Conservation (phyloP, 306 rosid species). For the Macrotyloma uniflorum region DNA sequence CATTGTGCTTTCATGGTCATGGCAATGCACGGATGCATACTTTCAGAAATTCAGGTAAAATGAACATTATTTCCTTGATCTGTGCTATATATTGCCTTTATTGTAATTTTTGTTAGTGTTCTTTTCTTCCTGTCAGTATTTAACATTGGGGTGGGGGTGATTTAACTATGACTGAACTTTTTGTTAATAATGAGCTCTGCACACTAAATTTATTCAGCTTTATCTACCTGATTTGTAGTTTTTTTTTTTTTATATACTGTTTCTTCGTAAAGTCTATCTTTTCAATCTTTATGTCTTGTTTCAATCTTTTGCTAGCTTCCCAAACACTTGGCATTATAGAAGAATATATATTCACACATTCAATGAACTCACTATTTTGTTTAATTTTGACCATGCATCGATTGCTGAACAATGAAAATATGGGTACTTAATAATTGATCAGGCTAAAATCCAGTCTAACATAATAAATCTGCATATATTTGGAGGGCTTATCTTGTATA, state of each 20-base stretch:
- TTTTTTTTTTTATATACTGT: neutral
- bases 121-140: neutral
- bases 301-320: neutral
- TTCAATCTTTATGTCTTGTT: neutral
- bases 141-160: neutral
- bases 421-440: neutral
- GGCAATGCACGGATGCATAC: conserved; percentile 81
- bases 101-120: neutral
- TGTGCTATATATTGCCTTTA: neutral
- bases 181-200: neutral
- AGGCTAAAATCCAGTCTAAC: neutral
- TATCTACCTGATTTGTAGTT: neutral
- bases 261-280: neutral
- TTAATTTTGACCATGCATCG: neutral
- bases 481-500: too few relatives aligned
- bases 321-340: neutral
- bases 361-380: neutral
- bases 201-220: neutral
- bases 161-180: neutral
- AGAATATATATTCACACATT: neutral
- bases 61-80: neutral
- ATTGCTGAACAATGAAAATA: neutral
- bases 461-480: neutral
- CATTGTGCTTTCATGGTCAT: conserved; percentile 80
- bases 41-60: conserved; percentile 74